These are phyloP conservation scores for Sporothrix humicola DNA, from an alignment of 2,329 filamentous ascomycete genomes.

Conservation along the genomic window DNA sequence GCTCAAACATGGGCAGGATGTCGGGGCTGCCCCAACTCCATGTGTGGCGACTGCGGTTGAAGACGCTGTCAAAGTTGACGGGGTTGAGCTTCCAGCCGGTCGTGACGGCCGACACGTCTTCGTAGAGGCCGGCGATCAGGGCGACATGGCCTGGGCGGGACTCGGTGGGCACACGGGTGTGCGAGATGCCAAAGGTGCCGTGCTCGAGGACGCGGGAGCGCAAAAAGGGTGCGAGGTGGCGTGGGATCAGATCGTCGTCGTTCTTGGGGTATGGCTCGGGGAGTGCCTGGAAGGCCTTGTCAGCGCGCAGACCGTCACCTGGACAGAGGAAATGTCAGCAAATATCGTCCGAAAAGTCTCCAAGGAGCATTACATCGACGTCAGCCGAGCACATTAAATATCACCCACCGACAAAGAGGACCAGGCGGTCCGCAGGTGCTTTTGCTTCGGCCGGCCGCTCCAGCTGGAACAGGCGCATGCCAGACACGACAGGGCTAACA, in stretches of 20 bases:
- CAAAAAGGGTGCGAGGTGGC: slow-evolving; percentile 87
- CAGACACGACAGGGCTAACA: slow-evolving; percentile 93
- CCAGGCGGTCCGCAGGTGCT: slow-evolving; percentile 85
- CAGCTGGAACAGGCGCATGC: slow-evolving; percentile 83
- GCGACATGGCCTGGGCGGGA: slow-evolving; percentile 96
- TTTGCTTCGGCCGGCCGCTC: slow-evolving; percentile 63
- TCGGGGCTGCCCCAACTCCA: slow-evolving; percentile 99
- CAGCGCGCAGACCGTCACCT: slow-evolving; percentile 92
- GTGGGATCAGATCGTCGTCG: slow-evolving; percentile 69
- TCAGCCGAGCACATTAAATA: background rate
- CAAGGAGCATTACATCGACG: background rate
- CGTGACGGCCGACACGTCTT: slow-evolving; percentile 95
- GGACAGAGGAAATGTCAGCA: background rate
- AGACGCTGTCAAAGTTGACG: slow-evolving; percentile 97
- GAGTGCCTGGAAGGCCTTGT: slow-evolving; percentile 95
- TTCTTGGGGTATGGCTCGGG: slow-evolving; percentile 79
- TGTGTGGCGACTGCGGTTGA: slow-evolving; percentile 94
- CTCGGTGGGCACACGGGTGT: slow-evolving; percentile 95
- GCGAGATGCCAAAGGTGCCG: slow-evolving; percentile 95
- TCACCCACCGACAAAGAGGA: slow-evolving; percentile 85
- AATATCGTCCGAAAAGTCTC: background rate
- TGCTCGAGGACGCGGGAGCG: slow-evolving; percentile 86
- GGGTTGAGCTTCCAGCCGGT: slow-evolving; percentile 99
- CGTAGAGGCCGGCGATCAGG: slow-evolving; percentile 93
- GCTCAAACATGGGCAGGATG: slow-evolving; percentile 95